Conservation (phyloP, 345 rosid genomes). For the Hibiscus mutabilis region DNA sequence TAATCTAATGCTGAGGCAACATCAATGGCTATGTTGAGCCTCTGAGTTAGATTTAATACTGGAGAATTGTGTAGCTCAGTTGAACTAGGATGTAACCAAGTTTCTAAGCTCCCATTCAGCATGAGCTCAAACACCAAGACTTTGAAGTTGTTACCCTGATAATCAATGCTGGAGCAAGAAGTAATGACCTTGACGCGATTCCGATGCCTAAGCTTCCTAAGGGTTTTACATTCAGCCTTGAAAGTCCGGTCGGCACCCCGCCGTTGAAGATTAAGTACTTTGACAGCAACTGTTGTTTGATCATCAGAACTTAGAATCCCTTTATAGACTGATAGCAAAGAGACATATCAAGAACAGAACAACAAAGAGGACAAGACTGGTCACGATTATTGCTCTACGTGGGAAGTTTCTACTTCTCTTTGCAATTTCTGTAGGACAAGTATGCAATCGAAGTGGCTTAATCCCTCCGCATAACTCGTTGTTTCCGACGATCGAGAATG, state of each 20-base stretch:
- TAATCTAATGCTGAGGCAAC: no score
- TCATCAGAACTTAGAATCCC: constrained; percentile 7
- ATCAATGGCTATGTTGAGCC: no score
- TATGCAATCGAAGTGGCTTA: no score
- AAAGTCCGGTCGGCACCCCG: constrained; percentile 19
- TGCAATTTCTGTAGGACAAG: no score
- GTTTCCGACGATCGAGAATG: constrained; percentile 14
- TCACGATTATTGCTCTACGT: neutral
- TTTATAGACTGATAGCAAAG: constrained; percentile 11
- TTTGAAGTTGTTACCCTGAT: constrained; percentile 16
- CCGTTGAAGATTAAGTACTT: constrained; percentile 23
- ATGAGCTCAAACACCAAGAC: constrained; percentile 2
- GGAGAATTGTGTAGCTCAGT: neutral
- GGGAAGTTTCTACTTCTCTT: neutral
- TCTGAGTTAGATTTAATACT: no score
- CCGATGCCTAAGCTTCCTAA: constrained; percentile 3
- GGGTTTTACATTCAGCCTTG: constrained; percentile 14
- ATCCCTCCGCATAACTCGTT: no score
- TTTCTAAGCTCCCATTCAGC: no score
- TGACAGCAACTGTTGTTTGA: no score
- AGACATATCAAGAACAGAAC: neutral
- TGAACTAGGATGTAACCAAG: constrained; percentile 21
- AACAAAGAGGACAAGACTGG: neutral
- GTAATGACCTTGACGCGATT: constrained; percentile 16
- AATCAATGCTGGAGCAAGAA: constrained; percentile 16